A percentile compares a stretch with the other conserved stretches of the same genome.
These are phyloP conservation scores for Deuterostichococcus epilithicus DNA, from an alignment of 139 green algal species.

Conservation along the genomic window DNA sequence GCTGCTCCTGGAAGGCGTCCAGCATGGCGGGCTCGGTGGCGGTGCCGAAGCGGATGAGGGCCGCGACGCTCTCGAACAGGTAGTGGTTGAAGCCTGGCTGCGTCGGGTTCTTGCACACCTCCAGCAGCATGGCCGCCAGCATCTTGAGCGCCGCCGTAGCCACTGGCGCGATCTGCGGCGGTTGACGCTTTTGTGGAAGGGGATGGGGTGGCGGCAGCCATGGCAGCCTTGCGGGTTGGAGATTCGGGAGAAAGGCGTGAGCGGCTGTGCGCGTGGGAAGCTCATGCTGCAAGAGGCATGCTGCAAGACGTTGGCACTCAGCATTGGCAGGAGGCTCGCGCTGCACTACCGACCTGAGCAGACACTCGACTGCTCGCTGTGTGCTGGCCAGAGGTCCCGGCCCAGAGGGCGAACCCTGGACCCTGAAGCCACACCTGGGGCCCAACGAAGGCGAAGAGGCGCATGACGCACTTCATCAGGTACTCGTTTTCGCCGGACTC, in stretches of 20 bases:
- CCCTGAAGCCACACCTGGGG: conserved; percentile 53
- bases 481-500: conserved; percentile 96
- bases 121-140: conserved; percentile 69
- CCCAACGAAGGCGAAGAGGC: conserved; percentile 82
- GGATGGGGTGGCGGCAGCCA: neutral
- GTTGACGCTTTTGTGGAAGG: conserved; percentile 1
- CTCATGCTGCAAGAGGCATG: no score
- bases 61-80: conserved; percentile 93
- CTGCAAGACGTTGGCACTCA: no score
- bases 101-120: conserved; percentile 89
- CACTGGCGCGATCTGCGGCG: conserved; percentile 52
- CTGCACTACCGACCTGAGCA: no score
- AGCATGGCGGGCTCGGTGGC: conserved; percentile 32
- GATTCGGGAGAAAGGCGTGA: neutral
- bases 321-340: no score
- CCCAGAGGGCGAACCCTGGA: no score
- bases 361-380: no score
- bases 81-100: conserved; percentile 98
- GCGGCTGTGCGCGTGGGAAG: neutral
- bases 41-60: conserved; percentile 61
- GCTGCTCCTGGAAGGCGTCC: conserved; percentile 63
- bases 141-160: conserved; percentile 41
- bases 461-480: conserved; percentile 85
- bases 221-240: neutral
- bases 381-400: no score